Evolutionary conservation across 352 stramenopile species (phyloP), one percentile per base, ranked within the genome.

Genomic region (Phytophthora pinifolia): DNA sequence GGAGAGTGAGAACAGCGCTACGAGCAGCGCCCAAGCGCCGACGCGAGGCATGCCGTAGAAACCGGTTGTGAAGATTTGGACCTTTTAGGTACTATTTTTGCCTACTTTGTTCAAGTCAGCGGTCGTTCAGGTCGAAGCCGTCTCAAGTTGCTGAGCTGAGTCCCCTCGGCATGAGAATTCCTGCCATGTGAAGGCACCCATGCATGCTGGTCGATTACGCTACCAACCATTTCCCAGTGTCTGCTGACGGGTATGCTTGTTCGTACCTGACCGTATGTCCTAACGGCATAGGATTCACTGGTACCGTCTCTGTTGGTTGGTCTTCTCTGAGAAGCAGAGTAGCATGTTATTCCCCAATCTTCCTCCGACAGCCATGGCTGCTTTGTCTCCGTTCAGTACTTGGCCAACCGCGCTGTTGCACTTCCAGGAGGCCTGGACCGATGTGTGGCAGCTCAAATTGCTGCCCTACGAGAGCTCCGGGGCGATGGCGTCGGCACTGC

Each of bases 401-500:
- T 83, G 69, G 69, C 20, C 65, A 32, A 17, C 17, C 6, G 71
- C 65, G 18, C 48, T 64, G 18, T 34, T 65, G 44, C 72, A 83
- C 58, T 41, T 66, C 7, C 55, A 66, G 47, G 57, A 51, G 4
- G 77, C 72, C 34, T 54, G 38, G 15, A 37, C 30, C 0, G 74
- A 86, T 35, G 70, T 74, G 9, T 54, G 69, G 44, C 49, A 64
- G 47, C 53, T 35, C 0, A 61, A 70, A 9, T 52, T 75, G 22
- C 63, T 87, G 12, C 66, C 67, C 8, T 85, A 85, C 27, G 52
- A 63, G 15, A 44, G 41, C 6, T 72, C 68, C 2, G 62, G 54
- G 29, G 72, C 74, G 15, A 46, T 89, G 10, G 74, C 60, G 9
- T 54, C 81, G 39, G 55, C 59, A 17, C 48, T 89, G 22, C 79